A percentile compares a stretch with the other conserved stretches of the same genome.
phyloP scores from a whole-genome alignment of 2,329 filamentous ascomycete species.

The Microascus cirrosus region DNA sequence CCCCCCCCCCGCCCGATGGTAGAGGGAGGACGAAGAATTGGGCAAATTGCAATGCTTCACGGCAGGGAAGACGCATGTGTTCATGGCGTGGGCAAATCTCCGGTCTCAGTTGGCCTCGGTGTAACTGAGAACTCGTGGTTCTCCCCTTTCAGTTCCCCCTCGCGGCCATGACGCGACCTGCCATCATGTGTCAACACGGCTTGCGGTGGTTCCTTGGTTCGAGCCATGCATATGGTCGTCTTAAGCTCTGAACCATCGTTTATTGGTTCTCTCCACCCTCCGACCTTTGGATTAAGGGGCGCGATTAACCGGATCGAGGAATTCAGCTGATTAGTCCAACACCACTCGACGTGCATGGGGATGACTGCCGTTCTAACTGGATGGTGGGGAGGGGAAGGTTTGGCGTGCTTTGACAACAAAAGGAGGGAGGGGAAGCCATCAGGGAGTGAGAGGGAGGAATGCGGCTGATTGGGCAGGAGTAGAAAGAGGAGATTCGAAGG shows the following conservation, averaged over 20 bases:
- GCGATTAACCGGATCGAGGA: background rate
- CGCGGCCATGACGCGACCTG: background rate
- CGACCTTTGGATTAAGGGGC: background rate
- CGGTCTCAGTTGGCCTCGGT: background rate
- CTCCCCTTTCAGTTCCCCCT: background rate
- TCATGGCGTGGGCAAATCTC: background rate
- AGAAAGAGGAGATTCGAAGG: background rate
- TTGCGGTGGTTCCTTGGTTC: background rate
- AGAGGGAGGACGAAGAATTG: background rate
- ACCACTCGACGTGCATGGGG: background rate
- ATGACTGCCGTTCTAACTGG: background rate
- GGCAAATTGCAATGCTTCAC: background rate
- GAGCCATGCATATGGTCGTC: background rate
- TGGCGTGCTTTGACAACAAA: background rate
- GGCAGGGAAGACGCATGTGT: background rate
- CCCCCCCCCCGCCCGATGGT: too few relatives aligned
- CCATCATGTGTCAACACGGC: background rate
- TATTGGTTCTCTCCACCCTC: background rate
- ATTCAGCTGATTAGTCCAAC: background rate
- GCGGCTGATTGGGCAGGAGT: background rate
- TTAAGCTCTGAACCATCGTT: background rate
- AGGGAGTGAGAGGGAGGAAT: background rate
- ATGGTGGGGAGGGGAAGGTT: background rate
- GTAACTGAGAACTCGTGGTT: background rate
- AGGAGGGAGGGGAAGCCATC: background rate